Percentiles rank a stretch among this genome's conserved stretches.
phyloP scores from a whole-genome alignment of 352 stramenopile species.

The Phytopythium vexans region DNA sequence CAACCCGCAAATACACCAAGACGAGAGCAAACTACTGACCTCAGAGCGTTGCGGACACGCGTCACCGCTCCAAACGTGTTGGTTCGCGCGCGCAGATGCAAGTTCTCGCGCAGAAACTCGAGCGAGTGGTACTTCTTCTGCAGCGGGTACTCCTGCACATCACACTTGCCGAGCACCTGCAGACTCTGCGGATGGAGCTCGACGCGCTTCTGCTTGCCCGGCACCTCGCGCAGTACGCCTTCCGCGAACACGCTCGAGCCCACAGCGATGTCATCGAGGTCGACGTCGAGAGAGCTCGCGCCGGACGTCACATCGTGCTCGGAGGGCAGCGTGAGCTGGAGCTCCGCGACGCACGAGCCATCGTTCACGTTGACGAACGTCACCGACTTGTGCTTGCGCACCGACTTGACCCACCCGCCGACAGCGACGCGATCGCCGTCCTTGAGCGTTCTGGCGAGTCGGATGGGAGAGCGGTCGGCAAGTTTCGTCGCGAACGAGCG shows the following conservation, averaged over 20 bases:
- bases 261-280: slow-evolving; percentile 90
- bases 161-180: slow-evolving; percentile 90
- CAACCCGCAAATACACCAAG: background rate
- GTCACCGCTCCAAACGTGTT: slow-evolving; percentile 96
- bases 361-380: slow-evolving; percentile 97
- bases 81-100: slow-evolving; percentile 94
- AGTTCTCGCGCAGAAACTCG: slow-evolving; percentile 96
- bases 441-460: slow-evolving; percentile 29
- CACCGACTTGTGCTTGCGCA: slow-evolving; percentile 96
- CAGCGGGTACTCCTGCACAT: slow-evolving; percentile 92
- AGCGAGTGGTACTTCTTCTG: slow-evolving; percentile 99
- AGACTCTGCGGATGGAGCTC: slow-evolving; percentile 89
- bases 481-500: slow-evolving; percentile 15
- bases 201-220: slow-evolving; percentile 87
- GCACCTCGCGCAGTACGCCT: slow-evolving; percentile 87
- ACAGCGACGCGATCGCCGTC: slow-evolving; percentile 45
- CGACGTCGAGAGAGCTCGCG: slow-evolving; percentile 28
- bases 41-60: slow-evolving; percentile 91
- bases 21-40: slow-evolving; percentile 28
- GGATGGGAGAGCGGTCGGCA: slow-evolving; percentile 35
- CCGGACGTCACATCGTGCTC: slow-evolving; percentile 18
- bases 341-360: slow-evolving; percentile 89
- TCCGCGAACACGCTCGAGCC: slow-evolving; percentile 91
- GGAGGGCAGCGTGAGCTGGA: slow-evolving; percentile 89
- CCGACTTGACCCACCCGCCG: slow-evolving; percentile 94